Evolutionary conservation across 2,329 filamentous ascomycete species (phyloP), one percentile per base, ranked within the genome.

Genomic region (Penicillium sp.): DNA sequence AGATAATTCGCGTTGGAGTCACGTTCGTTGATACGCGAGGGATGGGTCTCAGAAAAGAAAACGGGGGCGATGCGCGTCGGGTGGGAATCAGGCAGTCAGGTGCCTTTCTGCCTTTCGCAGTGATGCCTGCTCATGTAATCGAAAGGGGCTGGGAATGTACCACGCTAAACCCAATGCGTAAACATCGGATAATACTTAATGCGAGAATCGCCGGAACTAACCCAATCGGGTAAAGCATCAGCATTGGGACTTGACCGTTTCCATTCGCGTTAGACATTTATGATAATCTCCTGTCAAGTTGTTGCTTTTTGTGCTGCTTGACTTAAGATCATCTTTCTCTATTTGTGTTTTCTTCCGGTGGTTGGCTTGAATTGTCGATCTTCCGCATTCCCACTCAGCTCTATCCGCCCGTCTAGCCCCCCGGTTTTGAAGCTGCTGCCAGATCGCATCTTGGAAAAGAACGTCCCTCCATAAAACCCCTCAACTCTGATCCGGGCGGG

Each of bases 361-460:
- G 18, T 37, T 9, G 27, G 18, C 36, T 49, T 13, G n/a, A 32
- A 27, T 43, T 44, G 48, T 42, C 38, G 32, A 46, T 40, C 44
- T 31, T 31, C 28, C 42, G 42, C 18, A n/a, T 22, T 35, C 41
- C 23, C 43, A 28, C 22, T 34, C 32, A 31, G 44, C 36, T 45
- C 45, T 43, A 46, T 42, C 35, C 34, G 28, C 35, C 44, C 42
- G 47, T 52, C 50, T 48, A 47, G 40, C 50, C 50, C 47, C 47
- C 49, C 46, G 37, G 32, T 46, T 44, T 44, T 41, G 22, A 55
- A 55, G 53, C 51, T 63, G 43, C 57, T 53, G 56, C 60, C 56
- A 62, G 52, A 56, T 65, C 59, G 61, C 64, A 59, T 62, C 52
- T 58, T 47, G 51, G 41, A 53, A 60, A 56, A 57, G 49, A 18